Base-by-base conservation (phyloP, 73 alveolate genomes). In the Symbiodinium pilosum region DNA sequence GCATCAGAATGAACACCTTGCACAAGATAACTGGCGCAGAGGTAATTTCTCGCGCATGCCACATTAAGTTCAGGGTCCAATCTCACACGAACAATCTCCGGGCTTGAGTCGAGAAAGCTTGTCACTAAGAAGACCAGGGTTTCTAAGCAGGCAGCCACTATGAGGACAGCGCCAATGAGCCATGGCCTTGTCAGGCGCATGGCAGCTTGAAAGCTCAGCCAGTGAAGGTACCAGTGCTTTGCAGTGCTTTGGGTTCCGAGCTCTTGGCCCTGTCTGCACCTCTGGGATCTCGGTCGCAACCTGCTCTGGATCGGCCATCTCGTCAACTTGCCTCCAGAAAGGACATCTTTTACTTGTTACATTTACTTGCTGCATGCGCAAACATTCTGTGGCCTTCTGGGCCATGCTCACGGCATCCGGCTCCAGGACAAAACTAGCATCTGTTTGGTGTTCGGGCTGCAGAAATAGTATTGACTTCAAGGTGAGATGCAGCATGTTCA, bases 1-100 rank as follows among this genome's bases (percentile, higher is more conserved):
- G 97, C 97, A 91, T 91, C 81, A 91, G 77, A 34, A 91, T 91
- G 89, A 91, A 91, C 26, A 89, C 95, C 95, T 89, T 56, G 41
- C 54, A 34, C n/a, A 47, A 47, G 59, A 14, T 47, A 14, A 47
- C 21, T 9, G 59, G 59, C 6, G 6, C 59, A 47, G 59, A 14
- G 59, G 59, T n/a, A n/a, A n/a, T n/a, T n/a, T n/a, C n/a, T n/a
- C n/a, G n/a, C 26, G 73, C 68, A 16, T 51, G 28, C 28, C 68
- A 51, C 28, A 16, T 24, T 51, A 16, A 24, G 68, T 24, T 51
- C 68, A 16, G n/a, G n/a, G n/a, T n/a, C n/a, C n/a, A 47, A 16
- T 16, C 21, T 24, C 21, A 2, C 68, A 24, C 21, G 68, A 51
- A 24, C 68, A 51, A 51, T 24, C 12, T 51, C n/a, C n/a, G n/a